Conservation (phyloP, 2,329 filamentous ascomycete genomes). For the Microdochium nivale region DNA sequence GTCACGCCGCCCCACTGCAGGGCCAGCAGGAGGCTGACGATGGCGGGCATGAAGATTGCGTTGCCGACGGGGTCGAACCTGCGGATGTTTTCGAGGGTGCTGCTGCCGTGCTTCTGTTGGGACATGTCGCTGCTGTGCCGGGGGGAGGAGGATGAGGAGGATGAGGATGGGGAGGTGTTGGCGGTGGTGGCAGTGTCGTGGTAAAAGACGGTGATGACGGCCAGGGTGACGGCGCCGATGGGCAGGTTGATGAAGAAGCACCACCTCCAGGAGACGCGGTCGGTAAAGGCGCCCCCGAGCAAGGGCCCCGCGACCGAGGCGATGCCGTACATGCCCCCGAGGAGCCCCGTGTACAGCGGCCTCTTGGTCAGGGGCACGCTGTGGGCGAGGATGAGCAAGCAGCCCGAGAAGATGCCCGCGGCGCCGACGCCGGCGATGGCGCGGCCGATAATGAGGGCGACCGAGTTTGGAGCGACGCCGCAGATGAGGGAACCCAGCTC, state of each 20-base stretch:
- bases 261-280: conserved; percentile 23
- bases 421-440: conserved; percentile 23
- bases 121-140: conserved; percentile 7
- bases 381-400: conserved; percentile 23
- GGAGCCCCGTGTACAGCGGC: conserved; percentile 14
- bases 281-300: conserved; percentile 21
- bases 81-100: background rate
- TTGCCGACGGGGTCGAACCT: conserved; percentile 18
- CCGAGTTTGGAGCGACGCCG: conserved; percentile 16
- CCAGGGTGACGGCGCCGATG: conserved; percentile 16
- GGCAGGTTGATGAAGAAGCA: conserved; percentile 24
- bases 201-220: conserved; percentile 16
- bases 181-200: conserved; percentile 6
- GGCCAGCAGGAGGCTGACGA: conserved; percentile 36
- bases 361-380: conserved; percentile 16
- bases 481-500: conserved; percentile 30
- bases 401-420: conserved; percentile 31
- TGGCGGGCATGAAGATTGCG: conserved; percentile 18
- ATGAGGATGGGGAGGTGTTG: too few relatives aligned
- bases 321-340: conserved; percentile 28
- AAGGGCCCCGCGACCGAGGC: conserved; percentile 24
- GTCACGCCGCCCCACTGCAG: conserved; percentile 34
- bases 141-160: too few relatives aligned
- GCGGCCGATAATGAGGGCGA: conserved; percentile 18
- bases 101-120: conserved; percentile 5